phyloP scores from a whole-genome alignment of 768 basidiomycete genomes.

The Dictyophora rubrovolvata region DNA sequence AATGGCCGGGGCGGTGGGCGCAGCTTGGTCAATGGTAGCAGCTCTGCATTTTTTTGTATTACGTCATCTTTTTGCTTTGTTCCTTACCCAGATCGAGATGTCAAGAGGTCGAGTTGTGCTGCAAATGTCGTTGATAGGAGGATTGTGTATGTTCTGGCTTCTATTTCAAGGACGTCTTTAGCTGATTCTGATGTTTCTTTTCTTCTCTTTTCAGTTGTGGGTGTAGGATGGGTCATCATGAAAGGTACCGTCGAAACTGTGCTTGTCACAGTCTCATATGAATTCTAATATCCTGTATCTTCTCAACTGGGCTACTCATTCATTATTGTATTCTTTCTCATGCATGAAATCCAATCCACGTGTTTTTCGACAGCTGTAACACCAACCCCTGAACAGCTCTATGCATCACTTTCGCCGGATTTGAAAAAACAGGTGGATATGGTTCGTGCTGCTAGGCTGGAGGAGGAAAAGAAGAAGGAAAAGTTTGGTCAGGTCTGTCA shows the following conservation, averaged over 20 bases:
- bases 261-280: constrained; percentile 10
- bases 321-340: constrained; percentile 6
- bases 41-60: background rate
- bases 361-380: constrained; percentile 20
- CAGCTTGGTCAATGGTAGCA: no score
- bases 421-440: constrained; percentile 54
- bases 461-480: constrained; percentile 44
- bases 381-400: constrained; percentile 28
- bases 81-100: background rate
- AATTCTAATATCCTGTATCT: background rate
- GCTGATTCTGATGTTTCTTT: background rate
- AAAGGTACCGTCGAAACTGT: constrained; percentile 33
- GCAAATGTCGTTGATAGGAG: background rate
- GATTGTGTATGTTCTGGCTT: background rate
- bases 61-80: background rate
- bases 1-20: no score
- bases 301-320: background rate
- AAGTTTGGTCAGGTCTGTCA: constrained; percentile 44
- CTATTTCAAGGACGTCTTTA: background rate
- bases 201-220: constrained; percentile 17
- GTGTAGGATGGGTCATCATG: constrained; percentile 49
- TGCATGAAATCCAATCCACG: constrained; percentile 5
- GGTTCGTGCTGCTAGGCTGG: constrained; percentile 39
- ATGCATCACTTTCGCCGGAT: constrained; percentile 49
- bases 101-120: background rate